Evolutionary conservation across 2,329 filamentous ascomycete genomes (phyloP), one percentile per base, ranked within the genome.

Genomic region (Talaromyces marneffei): DNA sequence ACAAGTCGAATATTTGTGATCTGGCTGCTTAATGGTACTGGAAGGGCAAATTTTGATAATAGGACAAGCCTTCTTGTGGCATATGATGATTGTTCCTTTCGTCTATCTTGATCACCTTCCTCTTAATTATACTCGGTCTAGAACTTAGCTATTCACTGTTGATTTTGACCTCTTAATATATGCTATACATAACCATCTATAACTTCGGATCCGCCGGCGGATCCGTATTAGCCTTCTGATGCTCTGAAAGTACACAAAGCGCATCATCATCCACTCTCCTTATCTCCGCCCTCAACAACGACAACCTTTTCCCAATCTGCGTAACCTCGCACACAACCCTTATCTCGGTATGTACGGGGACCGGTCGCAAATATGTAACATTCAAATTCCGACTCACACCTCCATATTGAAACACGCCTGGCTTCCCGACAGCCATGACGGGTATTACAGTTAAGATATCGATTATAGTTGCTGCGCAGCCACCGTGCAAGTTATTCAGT

Each of bases 401-500:
- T 25, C 86, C 79, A 40, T 75, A 77, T 60, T 79, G 75, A 83
- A 87, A 89, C 70, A 82, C 85, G 5, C 85, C 87, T 0, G 83
- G 83, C 23, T 76, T 76, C 48, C 81, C 80, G 57, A 87, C 72
- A 39, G 86, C 79, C 9, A 81, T 73, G 12, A 90, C 72, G 3
- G 85, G 78, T 18, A 84, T 71, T 2, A 84, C 84, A 0, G 88
- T 90, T 66, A 84, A 81, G 61, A 83, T 76, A 74, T 91, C 89
- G 66, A 90, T 87, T 3, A 91, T 74, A 0, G 87, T 87, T 2
- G 88, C 83, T 0, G 84, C 80, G 64, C 85, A 87, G 18, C 94
- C 94, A n/a, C 90, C 91, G 74, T 95, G 94, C 69, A 97, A 79
- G 74, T 96, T 97, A 42, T 92, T 93, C 69, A 97, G 77, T 65